These are phyloP conservation scores for Mycena polygramma DNA, from an alignment of 768 basidiomycete genomes.

Conservation along the genomic window DNA sequence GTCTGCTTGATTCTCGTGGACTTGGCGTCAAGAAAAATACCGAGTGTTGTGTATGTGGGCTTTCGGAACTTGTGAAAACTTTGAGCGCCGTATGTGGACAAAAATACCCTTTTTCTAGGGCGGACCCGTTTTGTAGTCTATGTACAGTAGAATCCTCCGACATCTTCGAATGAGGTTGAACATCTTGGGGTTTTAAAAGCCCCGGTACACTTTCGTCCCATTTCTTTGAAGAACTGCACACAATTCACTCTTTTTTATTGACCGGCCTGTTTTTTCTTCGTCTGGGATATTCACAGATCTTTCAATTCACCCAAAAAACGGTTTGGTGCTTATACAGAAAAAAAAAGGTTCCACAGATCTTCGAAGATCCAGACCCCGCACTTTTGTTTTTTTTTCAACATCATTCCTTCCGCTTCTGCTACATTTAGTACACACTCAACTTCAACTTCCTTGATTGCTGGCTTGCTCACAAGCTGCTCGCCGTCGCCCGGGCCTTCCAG, in stretches of 20 bases:
- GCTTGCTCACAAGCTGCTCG: background rate
- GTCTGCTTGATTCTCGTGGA: too few relatives aligned
- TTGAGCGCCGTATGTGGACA: conserved; percentile 5
- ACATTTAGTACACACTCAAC: background rate
- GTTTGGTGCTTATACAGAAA: background rate
- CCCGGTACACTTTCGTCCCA: background rate
- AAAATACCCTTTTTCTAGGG: background rate
- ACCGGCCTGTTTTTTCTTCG: background rate
- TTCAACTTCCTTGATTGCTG: background rate
- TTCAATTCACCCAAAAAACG: background rate
- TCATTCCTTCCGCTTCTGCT: background rate
- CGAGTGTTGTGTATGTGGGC: too few relatives aligned
- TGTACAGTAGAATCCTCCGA: background rate
- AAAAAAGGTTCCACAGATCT: background rate
- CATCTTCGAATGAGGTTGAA: background rate
- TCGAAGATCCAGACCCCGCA: background rate
- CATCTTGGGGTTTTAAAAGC: background rate
- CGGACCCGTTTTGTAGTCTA: conserved; percentile 25
- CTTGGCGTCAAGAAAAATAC: too few relatives aligned
- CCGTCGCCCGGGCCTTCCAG: background rate
- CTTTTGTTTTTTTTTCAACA: background rate
- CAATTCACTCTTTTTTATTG: background rate
- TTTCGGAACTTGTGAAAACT: too few relatives aligned
- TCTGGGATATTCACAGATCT: background rate
- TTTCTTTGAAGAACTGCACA: background rate